These are phyloP conservation scores for Lecanicillium sp. DNA, from an alignment of 2,329 filamentous ascomycete species.

Conservation along the genomic window DNA sequence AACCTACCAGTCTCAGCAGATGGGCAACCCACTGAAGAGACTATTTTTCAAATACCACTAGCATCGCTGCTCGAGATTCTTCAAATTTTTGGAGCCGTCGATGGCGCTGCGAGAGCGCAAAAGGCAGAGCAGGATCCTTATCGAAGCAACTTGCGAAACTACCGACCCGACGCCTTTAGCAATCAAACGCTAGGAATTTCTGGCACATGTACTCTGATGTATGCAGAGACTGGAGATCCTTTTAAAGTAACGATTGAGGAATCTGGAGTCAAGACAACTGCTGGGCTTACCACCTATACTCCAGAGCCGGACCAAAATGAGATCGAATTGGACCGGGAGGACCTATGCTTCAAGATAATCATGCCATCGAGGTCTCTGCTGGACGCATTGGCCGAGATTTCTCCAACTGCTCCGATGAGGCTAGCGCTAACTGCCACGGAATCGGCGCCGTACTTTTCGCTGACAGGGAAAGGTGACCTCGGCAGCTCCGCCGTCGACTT, in stretches of 20 bases:
- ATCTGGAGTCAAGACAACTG: constrained; percentile 78
- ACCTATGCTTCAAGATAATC: constrained; percentile 85
- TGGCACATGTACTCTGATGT: constrained; percentile 79
- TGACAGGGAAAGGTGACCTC: constrained; percentile 55
- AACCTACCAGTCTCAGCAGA: constrained; percentile 36
- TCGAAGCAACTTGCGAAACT: constrained; percentile 53
- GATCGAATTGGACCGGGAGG: constrained; percentile 80
- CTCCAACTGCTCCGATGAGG: constrained; percentile 61
- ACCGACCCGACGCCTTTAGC: constrained; percentile 68
- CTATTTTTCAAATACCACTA: constrained; percentile 81
- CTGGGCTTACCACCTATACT: constrained; percentile 83
- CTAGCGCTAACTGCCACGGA: constrained; percentile 62
- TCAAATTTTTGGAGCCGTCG: constrained; percentile 88
- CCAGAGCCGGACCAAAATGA: constrained; percentile 63
- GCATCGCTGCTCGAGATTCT: constrained; percentile 84
- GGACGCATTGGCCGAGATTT: constrained; percentile 64
- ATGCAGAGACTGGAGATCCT: constrained; percentile 65
- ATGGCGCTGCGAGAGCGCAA: constrained; percentile 49
- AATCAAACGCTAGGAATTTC: constrained; percentile 75
- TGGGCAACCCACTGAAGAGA: constrained; percentile 36
- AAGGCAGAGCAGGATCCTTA: constrained; percentile 54
- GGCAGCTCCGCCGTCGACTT: constrained; percentile 61
- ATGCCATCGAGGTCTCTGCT: constrained; percentile 72
- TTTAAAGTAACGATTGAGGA: constrained; percentile 84
- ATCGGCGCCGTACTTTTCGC: constrained; percentile 61